Conservation (phyloP, 805 yeast genomes). For the Starmera caribaea region DNA sequence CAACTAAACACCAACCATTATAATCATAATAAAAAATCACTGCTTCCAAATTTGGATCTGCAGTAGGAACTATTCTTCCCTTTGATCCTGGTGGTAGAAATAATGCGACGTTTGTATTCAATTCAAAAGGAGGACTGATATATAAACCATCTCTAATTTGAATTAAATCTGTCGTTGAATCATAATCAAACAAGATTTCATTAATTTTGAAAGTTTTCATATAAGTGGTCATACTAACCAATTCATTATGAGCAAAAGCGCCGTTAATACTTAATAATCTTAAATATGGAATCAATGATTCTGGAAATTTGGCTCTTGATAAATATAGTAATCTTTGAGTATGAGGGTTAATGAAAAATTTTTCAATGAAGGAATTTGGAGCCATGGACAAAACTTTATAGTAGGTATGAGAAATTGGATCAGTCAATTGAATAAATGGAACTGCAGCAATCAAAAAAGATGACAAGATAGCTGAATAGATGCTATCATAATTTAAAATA, state of each 20-base stretch:
- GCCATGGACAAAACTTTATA: conserved; percentile 19
- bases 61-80: conserved; percentile 59
- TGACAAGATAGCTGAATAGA: conserved; percentile 36
- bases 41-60: conserved; percentile 24
- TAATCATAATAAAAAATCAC: conserved; percentile 65
- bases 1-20: conserved; percentile 84
- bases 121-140: conserved; percentile 49
- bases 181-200: conserved; percentile 33
- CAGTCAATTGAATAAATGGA: conserved; percentile 39
- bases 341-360: conserved; percentile 23
- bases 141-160: conserved; percentile 37
- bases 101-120: conserved; percentile 31
- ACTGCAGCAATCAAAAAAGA: conserved; percentile 25
- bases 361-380: conserved; percentile 29
- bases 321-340: conserved; percentile 27
- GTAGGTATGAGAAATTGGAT: conserved; percentile 21
- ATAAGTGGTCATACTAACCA: conserved; percentile 50
- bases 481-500: conserved; percentile 36
- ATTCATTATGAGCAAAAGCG: conserved; percentile 54
- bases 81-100: conserved; percentile 47
- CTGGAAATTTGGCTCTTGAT: conserved; percentile 70
- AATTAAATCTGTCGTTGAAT: conserved; percentile 42
- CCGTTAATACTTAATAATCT: conserved; percentile 54
- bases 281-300: conserved; percentile 48
- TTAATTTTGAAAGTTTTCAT: conserved; percentile 36